A percentile compares a stretch with the other conserved stretches of the same genome.
Conservation (phyloP, 1,284 basidiomycete genomes). For the Tausonia pullulans region DNA sequence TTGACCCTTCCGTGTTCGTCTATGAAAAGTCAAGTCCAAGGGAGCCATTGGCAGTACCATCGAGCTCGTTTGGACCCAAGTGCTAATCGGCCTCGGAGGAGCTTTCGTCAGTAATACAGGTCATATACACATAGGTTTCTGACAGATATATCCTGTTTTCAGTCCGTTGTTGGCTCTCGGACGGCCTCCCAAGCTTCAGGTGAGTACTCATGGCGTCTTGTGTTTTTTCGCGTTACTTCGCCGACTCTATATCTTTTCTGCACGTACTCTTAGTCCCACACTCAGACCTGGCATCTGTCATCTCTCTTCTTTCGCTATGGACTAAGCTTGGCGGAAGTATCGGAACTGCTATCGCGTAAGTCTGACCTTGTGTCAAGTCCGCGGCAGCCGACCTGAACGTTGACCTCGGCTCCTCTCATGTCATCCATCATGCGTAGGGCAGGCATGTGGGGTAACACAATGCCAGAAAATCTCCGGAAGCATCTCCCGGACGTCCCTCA, state of each 20-base stretch:
- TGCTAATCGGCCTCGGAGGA: constrained; percentile 29
- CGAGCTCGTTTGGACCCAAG: constrained; percentile 21
- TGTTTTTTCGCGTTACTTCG: not conserved
- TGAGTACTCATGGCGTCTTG: constrained; percentile 23
- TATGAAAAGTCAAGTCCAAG: not conserved
- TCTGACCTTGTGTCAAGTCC: constrained; percentile 28
- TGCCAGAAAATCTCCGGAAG: constrained; percentile 3
- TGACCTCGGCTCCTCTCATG: constrained; percentile 8
- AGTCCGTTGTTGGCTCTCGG: constrained; percentile 31
- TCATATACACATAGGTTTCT: too few relatives aligned
- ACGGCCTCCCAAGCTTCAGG: constrained; percentile 33
- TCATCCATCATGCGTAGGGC: constrained; percentile 18
- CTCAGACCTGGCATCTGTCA: constrained; percentile 31
- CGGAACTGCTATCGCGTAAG: constrained; percentile 26
- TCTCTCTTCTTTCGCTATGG: constrained; percentile 33
- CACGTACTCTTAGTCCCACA: constrained; percentile 6
- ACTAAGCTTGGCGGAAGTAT: constrained; percentile 34
- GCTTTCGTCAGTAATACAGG: too few relatives aligned
- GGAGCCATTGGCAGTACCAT: constrained; percentile 13
- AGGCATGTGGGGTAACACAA: constrained; percentile 26
- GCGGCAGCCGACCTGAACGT: constrained; percentile 21
- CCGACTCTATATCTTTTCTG: not conserved
- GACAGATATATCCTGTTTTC: constrained; percentile 8
- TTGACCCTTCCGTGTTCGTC: too few relatives aligned
- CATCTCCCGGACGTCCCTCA: not conserved